phyloP scores from a whole-genome alignment of 495 filamentous ascomycete species.

The Podospora tetraspora region DNA sequence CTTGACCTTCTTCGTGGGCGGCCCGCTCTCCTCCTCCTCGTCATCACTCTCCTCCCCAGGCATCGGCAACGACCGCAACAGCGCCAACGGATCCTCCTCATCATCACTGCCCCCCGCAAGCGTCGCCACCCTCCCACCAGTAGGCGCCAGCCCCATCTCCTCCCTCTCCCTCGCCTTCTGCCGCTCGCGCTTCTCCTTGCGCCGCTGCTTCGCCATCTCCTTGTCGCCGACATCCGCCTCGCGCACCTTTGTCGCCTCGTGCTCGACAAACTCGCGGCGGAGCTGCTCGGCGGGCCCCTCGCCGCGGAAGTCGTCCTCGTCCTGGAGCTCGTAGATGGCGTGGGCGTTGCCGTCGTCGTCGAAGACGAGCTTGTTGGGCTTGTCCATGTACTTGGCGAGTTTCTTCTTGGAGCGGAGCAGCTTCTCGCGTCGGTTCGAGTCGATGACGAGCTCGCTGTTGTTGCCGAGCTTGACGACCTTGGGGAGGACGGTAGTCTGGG shows the following conservation, averaged over 20 bases:
- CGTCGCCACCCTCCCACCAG: conserved; percentile 15
- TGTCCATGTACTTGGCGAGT: conserved; percentile 78
- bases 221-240: conserved; percentile 79
- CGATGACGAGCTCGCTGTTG: conserved; percentile 65
- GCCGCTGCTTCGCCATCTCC: conserved; percentile 69
- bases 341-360: conserved; percentile 87
- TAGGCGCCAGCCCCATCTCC: conserved; percentile 30
- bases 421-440: conserved; percentile 90
- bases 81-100: conserved; percentile 44
- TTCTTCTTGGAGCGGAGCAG: conserved; percentile 92
- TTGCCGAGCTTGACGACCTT: conserved; percentile 50
- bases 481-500: conserved; percentile 31
- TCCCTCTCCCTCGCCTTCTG: conserved; percentile 67
- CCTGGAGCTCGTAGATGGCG: conserved; percentile 78
- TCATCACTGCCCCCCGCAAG: conserved; percentile 23
- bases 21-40: conserved; percentile 31
- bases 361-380: conserved; percentile 77
- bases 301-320: conserved; percentile 70
- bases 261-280: conserved; percentile 67
- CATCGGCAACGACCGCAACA: conserved; percentile 47
- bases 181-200: conserved; percentile 81
- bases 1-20: conserved; percentile 42
- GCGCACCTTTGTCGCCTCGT: conserved; percentile 65
- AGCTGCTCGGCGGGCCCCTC: conserved; percentile 70
- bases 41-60: conserved; percentile 29